These are phyloP conservation scores for Colletotrichum shisoi DNA, from an alignment of 2,329 filamentous ascomycete genomes.

Conservation along the genomic window DNA sequence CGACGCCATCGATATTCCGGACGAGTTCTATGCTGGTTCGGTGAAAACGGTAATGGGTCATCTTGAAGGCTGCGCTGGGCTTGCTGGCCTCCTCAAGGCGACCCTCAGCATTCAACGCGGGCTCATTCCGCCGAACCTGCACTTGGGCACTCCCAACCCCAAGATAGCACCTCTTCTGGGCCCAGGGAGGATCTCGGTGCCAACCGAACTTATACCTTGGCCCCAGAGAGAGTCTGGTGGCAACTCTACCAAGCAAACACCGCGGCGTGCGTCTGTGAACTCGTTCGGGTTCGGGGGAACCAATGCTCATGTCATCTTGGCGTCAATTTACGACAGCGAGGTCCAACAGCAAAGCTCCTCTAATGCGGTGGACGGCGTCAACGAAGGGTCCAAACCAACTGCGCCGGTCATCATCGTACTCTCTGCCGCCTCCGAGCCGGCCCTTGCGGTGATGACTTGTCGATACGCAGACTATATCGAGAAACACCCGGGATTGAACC, in stretches of 20 bases:
- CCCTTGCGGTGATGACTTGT: neutral
- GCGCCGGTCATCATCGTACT: conserved; percentile 5
- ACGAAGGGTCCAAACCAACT: neutral
- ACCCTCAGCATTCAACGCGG: conserved; percentile 40
- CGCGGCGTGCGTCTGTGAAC: conserved; percentile 39
- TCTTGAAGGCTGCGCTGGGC: conserved; percentile 43
- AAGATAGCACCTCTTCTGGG: conserved; percentile 30
- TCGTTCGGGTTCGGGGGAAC: conserved; percentile 57
- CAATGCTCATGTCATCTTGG: conserved; percentile 55
- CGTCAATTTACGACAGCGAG: neutral
- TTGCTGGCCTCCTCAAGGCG: conserved; percentile 44
- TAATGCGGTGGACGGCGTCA: neutral
- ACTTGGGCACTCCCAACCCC: conserved; percentile 45
- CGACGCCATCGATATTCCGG: too few species aligned
- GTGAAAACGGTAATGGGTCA: conserved; percentile 46
- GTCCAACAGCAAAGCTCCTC: neutral
- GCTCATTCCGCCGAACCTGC: conserved; percentile 45
- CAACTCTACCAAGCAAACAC: neutral
- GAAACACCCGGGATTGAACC: neutral
- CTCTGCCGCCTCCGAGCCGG: neutral
- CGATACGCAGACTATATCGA: conserved; percentile 12
- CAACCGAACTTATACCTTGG: neutral
- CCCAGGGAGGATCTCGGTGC: neutral
- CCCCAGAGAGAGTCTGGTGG: neutral
- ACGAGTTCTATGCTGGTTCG: conserved; percentile 42